Conservation (phyloP, 441 rosid species). For the Melastoma candidum region DNA sequence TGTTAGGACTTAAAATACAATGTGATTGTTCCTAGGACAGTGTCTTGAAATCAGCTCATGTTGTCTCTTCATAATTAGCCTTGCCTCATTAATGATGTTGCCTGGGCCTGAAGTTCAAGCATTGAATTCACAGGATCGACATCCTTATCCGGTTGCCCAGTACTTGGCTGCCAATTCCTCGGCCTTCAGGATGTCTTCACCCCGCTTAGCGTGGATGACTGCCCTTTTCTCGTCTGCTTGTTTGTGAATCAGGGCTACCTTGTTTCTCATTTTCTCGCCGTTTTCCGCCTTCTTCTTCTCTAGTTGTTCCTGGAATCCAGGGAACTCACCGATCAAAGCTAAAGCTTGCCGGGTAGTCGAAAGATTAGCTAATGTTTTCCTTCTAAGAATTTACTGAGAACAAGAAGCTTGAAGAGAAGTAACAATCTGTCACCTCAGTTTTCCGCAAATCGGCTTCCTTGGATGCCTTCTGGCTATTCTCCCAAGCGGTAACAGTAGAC, state of each 20-base stretch:
- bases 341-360: too few species aligned
- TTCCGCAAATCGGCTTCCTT: constrained; percentile 49
- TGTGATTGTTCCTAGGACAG: too few species aligned
- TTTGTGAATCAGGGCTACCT: constrained; percentile 57
- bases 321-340: too few species aligned
- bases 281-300: constrained; percentile 81
- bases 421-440: constrained; percentile 35
- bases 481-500: constrained; percentile 50
- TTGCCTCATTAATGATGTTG: too few species aligned
- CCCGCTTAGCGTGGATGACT: constrained; percentile 57
- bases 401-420: background rate
- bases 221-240: constrained; percentile 83
- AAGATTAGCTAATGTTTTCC: too few species aligned
- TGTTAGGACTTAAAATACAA: too few species aligned
- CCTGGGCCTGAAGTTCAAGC: too few species aligned
- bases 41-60: too few species aligned
- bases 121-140: too few species aligned
- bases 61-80: too few species aligned
- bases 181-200: constrained; percentile 73
- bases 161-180: constrained; percentile 79
- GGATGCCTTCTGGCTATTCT: constrained; percentile 57
- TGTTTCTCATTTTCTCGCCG: constrained; percentile 77
- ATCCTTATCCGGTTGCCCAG: constrained; percentile 59
- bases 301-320: constrained; percentile 44
- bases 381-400: too few species aligned